A percentile compares a stretch with the other conserved stretches of the same genome.
Conservation (phyloP, 441 rosid genomes). For the Erodium texanum region DNA sequence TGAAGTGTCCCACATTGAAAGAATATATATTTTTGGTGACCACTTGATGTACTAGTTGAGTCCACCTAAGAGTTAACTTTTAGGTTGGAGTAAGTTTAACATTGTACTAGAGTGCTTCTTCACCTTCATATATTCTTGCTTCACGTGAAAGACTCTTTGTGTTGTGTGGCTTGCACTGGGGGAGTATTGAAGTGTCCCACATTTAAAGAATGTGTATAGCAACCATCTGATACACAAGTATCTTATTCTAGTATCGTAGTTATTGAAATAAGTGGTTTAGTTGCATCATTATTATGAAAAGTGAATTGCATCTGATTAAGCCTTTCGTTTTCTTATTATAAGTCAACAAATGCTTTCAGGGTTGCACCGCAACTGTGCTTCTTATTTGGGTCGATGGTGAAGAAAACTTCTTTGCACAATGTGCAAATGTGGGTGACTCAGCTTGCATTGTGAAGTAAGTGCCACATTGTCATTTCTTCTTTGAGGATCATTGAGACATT, state of each 20-base stretch:
- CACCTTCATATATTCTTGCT: no score
- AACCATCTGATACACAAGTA: background rate
- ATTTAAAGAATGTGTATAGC: no score
- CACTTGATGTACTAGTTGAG: no score
- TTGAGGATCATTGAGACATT: background rate
- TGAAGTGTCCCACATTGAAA: background rate
- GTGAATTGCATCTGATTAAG: background rate
- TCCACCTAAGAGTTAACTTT: no score
- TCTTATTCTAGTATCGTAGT: background rate
- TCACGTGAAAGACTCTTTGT: no score
- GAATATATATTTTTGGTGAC: background rate
- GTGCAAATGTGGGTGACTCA: constrained; percentile 96
- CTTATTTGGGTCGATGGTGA: constrained; percentile 65
- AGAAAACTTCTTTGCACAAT: constrained; percentile 58
- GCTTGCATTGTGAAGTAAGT: constrained; percentile 78
- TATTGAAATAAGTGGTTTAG: background rate
- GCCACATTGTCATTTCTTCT: constrained; percentile 17
- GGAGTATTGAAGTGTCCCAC: no score
- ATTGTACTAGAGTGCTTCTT: no score
- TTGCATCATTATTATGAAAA: background rate
- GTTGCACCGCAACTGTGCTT: constrained; percentile 92
- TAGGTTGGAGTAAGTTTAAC: no score
- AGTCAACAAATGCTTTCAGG: constrained; percentile 38
- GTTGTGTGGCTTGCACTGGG: no score
- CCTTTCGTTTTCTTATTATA: background rate